A percentile compares a stretch with the other conserved stretches of the same genome.
These are phyloP conservation scores for Beauveria scarabaeidicola DNA, from an alignment of 2,329 filamentous ascomycete genomes.

Conservation along the genomic window DNA sequence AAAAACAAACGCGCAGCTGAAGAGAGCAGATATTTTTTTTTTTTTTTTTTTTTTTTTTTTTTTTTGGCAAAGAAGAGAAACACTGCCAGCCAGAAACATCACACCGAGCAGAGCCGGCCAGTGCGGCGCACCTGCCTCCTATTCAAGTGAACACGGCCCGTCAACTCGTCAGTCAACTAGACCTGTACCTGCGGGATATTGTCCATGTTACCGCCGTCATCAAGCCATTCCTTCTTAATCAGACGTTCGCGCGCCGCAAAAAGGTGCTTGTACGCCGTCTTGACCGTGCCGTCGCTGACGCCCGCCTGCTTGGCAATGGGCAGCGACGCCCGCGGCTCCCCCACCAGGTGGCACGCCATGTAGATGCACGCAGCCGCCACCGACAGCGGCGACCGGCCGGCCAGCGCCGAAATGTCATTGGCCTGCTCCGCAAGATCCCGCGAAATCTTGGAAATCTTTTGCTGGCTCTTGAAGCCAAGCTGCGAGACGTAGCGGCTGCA, in stretches of 20 bases:
- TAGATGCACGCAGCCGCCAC: conserved; percentile 95
- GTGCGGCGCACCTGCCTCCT: neutral
- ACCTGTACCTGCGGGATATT: conserved; percentile 51
- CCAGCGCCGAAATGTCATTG: conserved; percentile 68
- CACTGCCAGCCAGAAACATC: neutral
- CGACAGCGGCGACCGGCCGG: conserved; percentile 87
- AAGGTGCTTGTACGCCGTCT: conserved; percentile 86
- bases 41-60: neutral
- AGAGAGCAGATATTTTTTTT: too few species aligned
- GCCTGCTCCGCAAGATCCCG: conserved; percentile 71
- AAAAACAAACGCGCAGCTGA: neutral
- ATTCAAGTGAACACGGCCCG: neutral
- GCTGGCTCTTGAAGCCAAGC: conserved; percentile 62
- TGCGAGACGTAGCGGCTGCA: conserved; percentile 85
- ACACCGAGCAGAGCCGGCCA: neutral
- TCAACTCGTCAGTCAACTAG: conserved; percentile 15
- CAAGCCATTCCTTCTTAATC: conserved; percentile 67
- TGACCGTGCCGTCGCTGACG: conserved; percentile 94
- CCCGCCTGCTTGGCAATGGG: conserved; percentile 78
- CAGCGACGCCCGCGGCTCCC: conserved; percentile 68
- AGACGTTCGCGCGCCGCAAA: conserved; percentile 66
- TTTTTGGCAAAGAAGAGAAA: neutral
- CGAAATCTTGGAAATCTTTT: conserved; percentile 71
- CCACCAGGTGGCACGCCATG: conserved; percentile 84
- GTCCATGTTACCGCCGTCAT: conserved; percentile 61